Percentiles rank a stretch among this genome's conserved stretches.
phyloP scores from a whole-genome alignment of 441 rosid genomes.

The Erodium chrysanthum region DNA sequence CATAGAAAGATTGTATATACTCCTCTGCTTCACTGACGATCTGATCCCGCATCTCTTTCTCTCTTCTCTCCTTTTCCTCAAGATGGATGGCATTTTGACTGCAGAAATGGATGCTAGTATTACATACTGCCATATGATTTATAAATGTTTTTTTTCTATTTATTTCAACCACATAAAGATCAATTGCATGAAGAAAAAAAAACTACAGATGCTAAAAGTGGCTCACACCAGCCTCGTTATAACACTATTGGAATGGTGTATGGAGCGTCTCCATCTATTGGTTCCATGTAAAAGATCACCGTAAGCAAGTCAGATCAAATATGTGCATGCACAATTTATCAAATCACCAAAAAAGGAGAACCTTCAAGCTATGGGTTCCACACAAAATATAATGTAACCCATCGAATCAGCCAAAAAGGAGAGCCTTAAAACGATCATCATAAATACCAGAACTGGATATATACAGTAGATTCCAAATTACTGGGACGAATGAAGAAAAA shows the following conservation, averaged over 20 bases:
- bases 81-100: constrained; percentile 60
- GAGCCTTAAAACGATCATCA: background rate
- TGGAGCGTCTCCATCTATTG: background rate
- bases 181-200: background rate
- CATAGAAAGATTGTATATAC: constrained; percentile 45
- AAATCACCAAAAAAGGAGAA: background rate
- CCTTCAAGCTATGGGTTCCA: background rate
- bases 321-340: background rate
- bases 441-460: background rate
- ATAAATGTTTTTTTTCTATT: background rate
- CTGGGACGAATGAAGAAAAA: background rate
- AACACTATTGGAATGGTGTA: background rate
- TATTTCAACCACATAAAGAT: background rate
- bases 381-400: background rate
- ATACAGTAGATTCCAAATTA: background rate
- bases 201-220: background rate
- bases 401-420: background rate
- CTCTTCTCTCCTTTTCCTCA: constrained; percentile 71
- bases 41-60: constrained; percentile 60
- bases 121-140: background rate
- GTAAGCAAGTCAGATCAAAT: background rate
- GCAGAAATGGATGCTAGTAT: constrained; percentile 12
- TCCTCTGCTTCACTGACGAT: constrained; percentile 55
- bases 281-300: background rate
- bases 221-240: background rate